Base-by-base conservation (phyloP, 2,329 filamentous ascomycete species). In the Beauveria caledonica region DNA sequence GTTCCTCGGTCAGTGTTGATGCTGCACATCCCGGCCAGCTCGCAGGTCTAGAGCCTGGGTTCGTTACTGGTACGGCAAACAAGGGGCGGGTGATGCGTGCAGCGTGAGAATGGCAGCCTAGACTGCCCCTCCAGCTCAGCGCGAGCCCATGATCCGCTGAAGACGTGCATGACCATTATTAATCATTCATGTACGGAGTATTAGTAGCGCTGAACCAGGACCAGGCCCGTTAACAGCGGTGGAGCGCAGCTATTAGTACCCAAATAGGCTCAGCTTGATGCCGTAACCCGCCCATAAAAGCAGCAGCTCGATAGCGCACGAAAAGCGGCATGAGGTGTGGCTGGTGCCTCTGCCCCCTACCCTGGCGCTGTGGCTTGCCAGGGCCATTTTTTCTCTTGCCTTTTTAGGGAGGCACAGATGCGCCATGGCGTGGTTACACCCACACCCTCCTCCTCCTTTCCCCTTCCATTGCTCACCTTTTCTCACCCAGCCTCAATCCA, bases 261-360 rank as follows among this genome's bases (percentile, higher is more conserved):
- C 15, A 36, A 36, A 21, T 53, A 33, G 25, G 4, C 10, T n/a
- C 27, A 45, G 39, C 27, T 23, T 40, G 9, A 36, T 36, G 2
- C 5, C 33, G 5, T 5, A 36, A 11, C 33, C 33, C 11, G 11
- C 15, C 19, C 7, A n/a, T 46, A 53, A 60, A 60, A 53, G 58
- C 58, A 60, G 57, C 57, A 60, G 36, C 40, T 53, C 48, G 5
- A n/a, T 27, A 11, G 27, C 23, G 45, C 23, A 39, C 33, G 48
- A 58, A 58, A 52, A 58, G 56, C 56, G 25, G 56, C 56, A 58
- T 29, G 17, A 45, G n/a, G 15, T 60, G 58, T 60, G 58, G 58
- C 58, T 60, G 44, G 58, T 60, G 51, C 49, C 44, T n/a, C 25
- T 50, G 33, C 11, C 13, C 33, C 5, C 33, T 36, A 5, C 33